Evolutionary conservation across 2,329 filamentous ascomycete genomes (phyloP).

Genomic region (Endocalyx cinctus): DNA sequence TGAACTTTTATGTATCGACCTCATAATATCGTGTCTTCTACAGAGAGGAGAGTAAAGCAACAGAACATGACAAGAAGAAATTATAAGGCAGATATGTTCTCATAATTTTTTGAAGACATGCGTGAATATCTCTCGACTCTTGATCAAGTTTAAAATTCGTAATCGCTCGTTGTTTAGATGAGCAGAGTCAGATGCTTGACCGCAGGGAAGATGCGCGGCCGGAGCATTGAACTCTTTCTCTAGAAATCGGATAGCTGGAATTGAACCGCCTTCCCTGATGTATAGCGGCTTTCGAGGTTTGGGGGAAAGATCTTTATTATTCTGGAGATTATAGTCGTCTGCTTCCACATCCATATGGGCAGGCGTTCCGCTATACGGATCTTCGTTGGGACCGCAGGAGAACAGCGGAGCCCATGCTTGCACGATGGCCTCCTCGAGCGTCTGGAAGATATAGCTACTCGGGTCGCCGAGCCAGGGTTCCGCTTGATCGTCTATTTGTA

Average conservation of each 20-base stretch:
- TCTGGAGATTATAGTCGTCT: no score
- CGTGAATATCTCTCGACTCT: slow-evolving; percentile 87
- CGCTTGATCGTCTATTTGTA: slow-evolving; percentile 87
- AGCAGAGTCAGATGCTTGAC: slow-evolving; percentile 88
- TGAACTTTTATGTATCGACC: no score
- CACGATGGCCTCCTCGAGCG: slow-evolving; percentile 78
- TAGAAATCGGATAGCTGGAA: slow-evolving; percentile 87
- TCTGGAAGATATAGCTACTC: slow-evolving; percentile 84
- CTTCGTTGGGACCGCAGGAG: slow-evolving; percentile 10
- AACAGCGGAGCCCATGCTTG: slow-evolving; percentile 70
- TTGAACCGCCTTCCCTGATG: slow-evolving; percentile 92
- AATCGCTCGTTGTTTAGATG: slow-evolving; percentile 96
- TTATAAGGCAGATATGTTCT: no score
- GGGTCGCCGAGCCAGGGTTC: slow-evolving; percentile 96
- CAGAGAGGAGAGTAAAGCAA: no score
- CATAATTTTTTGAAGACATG: slow-evolving; percentile 71
- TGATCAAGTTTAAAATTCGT: slow-evolving; percentile 79
- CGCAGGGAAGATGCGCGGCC: slow-evolving; percentile 88
- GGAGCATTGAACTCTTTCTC: slow-evolving; percentile 92
- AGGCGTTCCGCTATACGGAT: slow-evolving; percentile 9
- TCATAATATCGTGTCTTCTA: no score
- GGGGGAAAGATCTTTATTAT: slow-evolving; percentile 13
- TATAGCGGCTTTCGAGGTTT: slow-evolving; percentile 68
- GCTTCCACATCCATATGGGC: no score
- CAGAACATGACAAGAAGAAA: no score